Evolutionary conservation across 2,329 filamentous ascomycete genomes (phyloP), one percentile per base, ranked within the genome.

Genomic region (Helminthosporium solani): DNA sequence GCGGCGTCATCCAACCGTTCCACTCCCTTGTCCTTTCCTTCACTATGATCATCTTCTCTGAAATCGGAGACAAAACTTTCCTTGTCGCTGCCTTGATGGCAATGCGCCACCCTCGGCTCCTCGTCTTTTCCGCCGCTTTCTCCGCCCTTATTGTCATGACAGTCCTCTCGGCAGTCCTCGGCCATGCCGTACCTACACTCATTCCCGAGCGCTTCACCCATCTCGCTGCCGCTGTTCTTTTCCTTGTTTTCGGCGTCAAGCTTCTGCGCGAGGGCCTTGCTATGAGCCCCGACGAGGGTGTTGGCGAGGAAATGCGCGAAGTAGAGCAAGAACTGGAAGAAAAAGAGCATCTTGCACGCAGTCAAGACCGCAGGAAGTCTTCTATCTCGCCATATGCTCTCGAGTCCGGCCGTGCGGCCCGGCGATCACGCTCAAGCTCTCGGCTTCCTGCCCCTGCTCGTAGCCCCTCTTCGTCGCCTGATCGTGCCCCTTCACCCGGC

Each of bases 31-130:
- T 95, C 11, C 84, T 97, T 25, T 95, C 94, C 14, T 84, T 96
- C 49, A 92, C 91, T 47, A 99, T 97, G 94, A 99, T 99, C 61
- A 77, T 97, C 52, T 87, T 97, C 60, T 96, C 92, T 37, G 94
- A 99, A 70, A 84, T 99, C 61, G 94, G 94, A 53, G 94, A 99
- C 81, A 99, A 99, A 75, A 99, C 94, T 0, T 99, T 99, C 76
- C 80, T 99, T 34, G 90, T 99, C 18, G 94, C 94, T 6, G 92
- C 91, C 7, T 82, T 99, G 15, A 99, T 99, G 94, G 94, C 94
- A 11, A 99, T 99, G 94, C 94, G 96, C 68, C 92, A 99, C 63
- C 87, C 94, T 52, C 86, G 94, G 42, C 76, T 96, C 54, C 81
- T 97, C 11, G 94, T 99, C 51, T 99, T 99, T 73, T 88, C 89